Conservation (phyloP, 805 yeast species). For the Candida quercuum region DNA sequence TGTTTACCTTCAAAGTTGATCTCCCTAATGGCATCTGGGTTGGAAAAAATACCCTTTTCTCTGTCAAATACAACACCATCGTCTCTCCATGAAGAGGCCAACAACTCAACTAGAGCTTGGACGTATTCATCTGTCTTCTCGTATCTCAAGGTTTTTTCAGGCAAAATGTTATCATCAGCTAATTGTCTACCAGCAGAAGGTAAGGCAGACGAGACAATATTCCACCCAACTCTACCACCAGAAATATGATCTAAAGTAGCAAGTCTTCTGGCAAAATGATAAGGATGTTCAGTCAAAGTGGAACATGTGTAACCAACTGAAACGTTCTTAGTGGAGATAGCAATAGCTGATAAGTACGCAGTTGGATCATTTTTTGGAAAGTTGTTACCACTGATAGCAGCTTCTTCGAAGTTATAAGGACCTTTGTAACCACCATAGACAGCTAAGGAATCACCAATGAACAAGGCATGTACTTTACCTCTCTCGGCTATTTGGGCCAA, state of each 20-base stretch:
- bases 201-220: slow-evolving; percentile 35
- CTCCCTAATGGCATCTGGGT: slow-evolving; percentile 31
- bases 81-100: slow-evolving; percentile 37
- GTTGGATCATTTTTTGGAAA: slow-evolving; percentile 31
- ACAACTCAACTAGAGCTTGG: slow-evolving; percentile 32
- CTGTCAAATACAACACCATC: slow-evolving; percentile 25
- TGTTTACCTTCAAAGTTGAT: slow-evolving; percentile 34
- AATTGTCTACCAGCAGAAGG: slow-evolving; percentile 37
- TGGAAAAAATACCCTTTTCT: slow-evolving; percentile 27
- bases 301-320: slow-evolving; percentile 36
- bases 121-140: slow-evolving; percentile 35
- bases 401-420: slow-evolving; percentile 27
- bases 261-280: slow-evolving; percentile 34
- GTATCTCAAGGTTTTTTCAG: slow-evolving; percentile 36
- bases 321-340: slow-evolving; percentile 33
- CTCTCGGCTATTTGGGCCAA: slow-evolving; percentile 29
- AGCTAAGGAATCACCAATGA: slow-evolving; percentile 33
- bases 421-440: slow-evolving; percentile 34
- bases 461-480: slow-evolving; percentile 30
- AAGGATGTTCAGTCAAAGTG: slow-evolving; percentile 37
- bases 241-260: slow-evolving; percentile 39
- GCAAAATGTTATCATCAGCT: slow-evolving; percentile 28
- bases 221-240: slow-evolving; percentile 40
- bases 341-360: slow-evolving; percentile 29
- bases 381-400: slow-evolving; percentile 23